phyloP scores from a whole-genome alignment of 1,284 basidiomycete genomes.

The Leccinum pachyderme region DNA sequence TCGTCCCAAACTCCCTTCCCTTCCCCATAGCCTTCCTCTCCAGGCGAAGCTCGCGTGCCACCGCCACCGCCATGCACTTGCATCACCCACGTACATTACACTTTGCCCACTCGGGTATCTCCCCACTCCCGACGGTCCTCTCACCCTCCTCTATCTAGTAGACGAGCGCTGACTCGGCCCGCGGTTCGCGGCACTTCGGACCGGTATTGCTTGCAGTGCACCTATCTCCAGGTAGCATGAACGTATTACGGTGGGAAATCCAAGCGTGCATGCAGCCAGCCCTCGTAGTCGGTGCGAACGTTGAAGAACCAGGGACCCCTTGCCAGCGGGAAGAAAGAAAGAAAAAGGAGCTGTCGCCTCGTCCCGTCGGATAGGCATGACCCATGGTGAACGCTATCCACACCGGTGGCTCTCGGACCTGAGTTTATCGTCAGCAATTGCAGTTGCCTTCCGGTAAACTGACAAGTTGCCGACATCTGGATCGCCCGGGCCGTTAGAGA shows the following conservation, averaged over 20 bases:
- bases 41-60: too few relatives aligned
- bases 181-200: too few relatives aligned
- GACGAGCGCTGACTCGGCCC: too few relatives aligned
- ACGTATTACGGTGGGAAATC: neutral
- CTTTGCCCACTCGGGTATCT: neutral
- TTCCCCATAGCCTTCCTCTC: too few relatives aligned
- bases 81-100: neutral
- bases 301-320: neutral
- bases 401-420: conserved; percentile 22
- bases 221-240: neutral
- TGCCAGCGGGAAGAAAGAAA: conserved; percentile 3
- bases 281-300: neutral
- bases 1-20: neutral
- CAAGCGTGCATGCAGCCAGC: neutral
- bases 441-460: neutral
- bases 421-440: conserved; percentile 1
- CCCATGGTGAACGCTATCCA: conserved; percentile 26
- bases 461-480: neutral
- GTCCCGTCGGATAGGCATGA: conserved; percentile 9
- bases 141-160: neutral
- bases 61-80: neutral
- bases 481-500: conserved; percentile 1
- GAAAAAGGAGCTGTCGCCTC: conserved; percentile 3
- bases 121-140: neutral
- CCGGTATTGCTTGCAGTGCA: too few relatives aligned